phyloP scores from a whole-genome alignment of 1,139 yeast genomes.

The Arxiozyma slooffiae region DNA sequence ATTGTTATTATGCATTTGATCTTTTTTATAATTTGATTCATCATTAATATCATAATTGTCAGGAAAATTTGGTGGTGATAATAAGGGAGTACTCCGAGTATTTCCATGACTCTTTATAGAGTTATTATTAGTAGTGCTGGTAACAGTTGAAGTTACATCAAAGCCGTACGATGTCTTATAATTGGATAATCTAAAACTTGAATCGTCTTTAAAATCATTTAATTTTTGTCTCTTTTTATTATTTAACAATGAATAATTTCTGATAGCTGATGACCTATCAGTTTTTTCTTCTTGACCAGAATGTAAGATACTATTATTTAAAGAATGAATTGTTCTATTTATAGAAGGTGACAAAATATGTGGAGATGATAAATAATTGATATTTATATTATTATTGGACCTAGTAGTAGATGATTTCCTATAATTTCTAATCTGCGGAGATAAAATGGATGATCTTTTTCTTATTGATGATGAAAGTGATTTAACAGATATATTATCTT shows the following conservation, averaged over 20 bases:
- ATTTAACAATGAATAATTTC: background rate
- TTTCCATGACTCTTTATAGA: background rate
- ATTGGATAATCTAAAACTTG: background rate
- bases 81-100: background rate
- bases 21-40: no score
- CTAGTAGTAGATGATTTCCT: background rate
- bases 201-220: background rate
- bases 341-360: constrained; percentile 10
- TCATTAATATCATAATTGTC: background rate
- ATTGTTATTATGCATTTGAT: no score
- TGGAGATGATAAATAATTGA: constrained; percentile 8
- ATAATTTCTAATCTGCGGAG: background rate
- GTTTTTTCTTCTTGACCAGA: background rate
- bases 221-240: background rate
- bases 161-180: constrained; percentile 8
- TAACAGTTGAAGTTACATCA: background rate
- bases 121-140: background rate
- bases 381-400: background rate
- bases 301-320: background rate
- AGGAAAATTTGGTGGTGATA: background rate
- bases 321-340: background rate
- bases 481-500: constrained; percentile 33
- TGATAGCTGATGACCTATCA: background rate
- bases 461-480: background rate
- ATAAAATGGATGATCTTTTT: background rate